Conservation (phyloP, 805 yeast species). For the Saturnispora besseyi region DNA sequence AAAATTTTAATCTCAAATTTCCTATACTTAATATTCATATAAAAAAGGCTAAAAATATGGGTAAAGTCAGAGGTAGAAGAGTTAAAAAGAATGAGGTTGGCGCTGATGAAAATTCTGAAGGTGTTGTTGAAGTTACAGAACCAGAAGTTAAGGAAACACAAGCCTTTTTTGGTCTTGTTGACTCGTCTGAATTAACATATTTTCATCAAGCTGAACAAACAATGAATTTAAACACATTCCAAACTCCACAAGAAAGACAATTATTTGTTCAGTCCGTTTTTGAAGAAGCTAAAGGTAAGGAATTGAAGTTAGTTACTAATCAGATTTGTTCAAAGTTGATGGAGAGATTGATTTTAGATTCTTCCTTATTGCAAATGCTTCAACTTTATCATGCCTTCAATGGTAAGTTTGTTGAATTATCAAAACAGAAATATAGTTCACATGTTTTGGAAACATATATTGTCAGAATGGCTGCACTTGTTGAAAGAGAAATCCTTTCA, state of each 20-base stretch:
- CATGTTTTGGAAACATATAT: slow-evolving; percentile 86
- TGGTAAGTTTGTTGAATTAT: slow-evolving; percentile 67
- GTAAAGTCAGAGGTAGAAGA: slow-evolving; percentile 30
- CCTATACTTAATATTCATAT: not conserved
- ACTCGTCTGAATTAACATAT: slow-evolving; percentile 76
- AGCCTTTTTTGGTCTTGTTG: slow-evolving; percentile 80
- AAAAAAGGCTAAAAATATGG: slow-evolving; percentile 13
- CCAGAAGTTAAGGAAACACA: slow-evolving; percentile 15
- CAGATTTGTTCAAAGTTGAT: slow-evolving; percentile 90
- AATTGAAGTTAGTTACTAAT: slow-evolving; percentile 83
- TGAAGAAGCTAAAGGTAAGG: slow-evolving; percentile 83
- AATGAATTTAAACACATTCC: slow-evolving; percentile 71
- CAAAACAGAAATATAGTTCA: slow-evolving; percentile 85
- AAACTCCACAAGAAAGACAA: slow-evolving; percentile 56
- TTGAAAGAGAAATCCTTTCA: slow-evolving; percentile 61
- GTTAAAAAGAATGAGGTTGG: slow-evolving; percentile 13
- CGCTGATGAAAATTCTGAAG: slow-evolving; percentile 2
- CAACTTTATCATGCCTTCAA: slow-evolving; percentile 55
- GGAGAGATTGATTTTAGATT: slow-evolving; percentile 71
- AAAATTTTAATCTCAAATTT: not conserved
- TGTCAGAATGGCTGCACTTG: slow-evolving; percentile 61
- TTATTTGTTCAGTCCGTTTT: slow-evolving; percentile 71
- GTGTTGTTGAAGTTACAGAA: not conserved
- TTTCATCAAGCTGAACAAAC: slow-evolving; percentile 90
- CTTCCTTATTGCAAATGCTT: slow-evolving; percentile 57